These are phyloP conservation scores for Zalaria obscura DNA, from an alignment of 2,329 filamentous ascomycete species.

Conservation along the genomic window DNA sequence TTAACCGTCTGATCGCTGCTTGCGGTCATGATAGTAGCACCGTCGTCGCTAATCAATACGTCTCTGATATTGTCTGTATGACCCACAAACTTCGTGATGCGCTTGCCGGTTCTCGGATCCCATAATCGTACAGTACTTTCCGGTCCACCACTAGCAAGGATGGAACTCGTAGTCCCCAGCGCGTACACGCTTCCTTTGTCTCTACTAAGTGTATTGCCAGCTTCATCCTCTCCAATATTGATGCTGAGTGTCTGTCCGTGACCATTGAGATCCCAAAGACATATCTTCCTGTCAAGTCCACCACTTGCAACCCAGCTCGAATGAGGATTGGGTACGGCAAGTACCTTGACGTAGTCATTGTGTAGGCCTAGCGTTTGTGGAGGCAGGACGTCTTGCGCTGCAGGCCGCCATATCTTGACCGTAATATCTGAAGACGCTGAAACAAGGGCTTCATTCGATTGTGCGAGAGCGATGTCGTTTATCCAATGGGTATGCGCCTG, in stretches of 20 bases:
- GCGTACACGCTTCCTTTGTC: conserved; percentile 96
- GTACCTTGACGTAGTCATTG: conserved; percentile 89
- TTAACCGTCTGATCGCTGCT: conserved; percentile 97
- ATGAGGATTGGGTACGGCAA: conserved; percentile 59
- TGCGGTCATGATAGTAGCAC: conserved; percentile 83
- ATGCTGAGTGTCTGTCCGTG: conserved; percentile 78
- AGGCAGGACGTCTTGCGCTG: conserved; percentile 46
- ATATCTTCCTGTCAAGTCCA: conserved; percentile 82
- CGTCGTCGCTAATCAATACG: conserved; percentile 76
- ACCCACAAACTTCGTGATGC: conserved; percentile 90
- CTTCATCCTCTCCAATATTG: conserved; percentile 69
- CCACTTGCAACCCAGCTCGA: conserved; percentile 86
- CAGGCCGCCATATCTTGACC: conserved; percentile 82
- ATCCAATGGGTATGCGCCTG: conserved; percentile 92
- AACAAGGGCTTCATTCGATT: conserved; percentile 65
- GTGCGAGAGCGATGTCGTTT: conserved; percentile 75
- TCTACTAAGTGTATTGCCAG: conserved; percentile 46
- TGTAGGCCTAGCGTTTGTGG: conserved; percentile 80
- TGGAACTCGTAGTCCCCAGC: conserved; percentile 60
- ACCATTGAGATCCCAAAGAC: conserved; percentile 84
- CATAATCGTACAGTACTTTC: conserved; percentile 87
- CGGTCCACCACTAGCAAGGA: conserved; percentile 84
- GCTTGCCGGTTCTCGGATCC: conserved; percentile 77
- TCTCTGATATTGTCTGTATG: conserved; percentile 91
- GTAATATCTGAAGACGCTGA: conserved; percentile 89